Conservation (phyloP, 1,284 basidiomycete genomes). For the Omphalotus olearius region DNA sequence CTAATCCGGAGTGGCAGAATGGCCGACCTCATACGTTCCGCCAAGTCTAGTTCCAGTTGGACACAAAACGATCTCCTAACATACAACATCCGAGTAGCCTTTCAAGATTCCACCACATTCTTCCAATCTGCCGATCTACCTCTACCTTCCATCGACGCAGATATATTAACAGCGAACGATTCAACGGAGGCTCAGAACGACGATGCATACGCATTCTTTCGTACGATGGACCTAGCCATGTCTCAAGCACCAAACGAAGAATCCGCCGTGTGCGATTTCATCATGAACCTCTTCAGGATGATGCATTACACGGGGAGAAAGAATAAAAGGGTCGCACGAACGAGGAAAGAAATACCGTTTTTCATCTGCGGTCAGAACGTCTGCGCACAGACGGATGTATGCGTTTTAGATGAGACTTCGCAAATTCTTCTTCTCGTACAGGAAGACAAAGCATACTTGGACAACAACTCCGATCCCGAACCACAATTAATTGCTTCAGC, state of each 20-base stretch:
- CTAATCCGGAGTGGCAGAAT: no score
- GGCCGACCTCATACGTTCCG: no score
- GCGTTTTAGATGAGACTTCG: background rate
- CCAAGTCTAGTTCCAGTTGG: no score
- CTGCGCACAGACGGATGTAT: background rate
- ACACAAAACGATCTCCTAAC: no score
- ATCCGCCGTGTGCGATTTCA: background rate
- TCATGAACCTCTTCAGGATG: background rate
- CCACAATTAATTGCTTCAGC: conserved; percentile 27
- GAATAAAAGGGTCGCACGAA: background rate
- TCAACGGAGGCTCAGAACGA: background rate
- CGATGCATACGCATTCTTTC: background rate
- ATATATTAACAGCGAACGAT: background rate
- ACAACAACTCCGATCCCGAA: conserved; percentile 11
- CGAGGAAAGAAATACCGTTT: background rate
- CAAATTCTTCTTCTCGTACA: conserved; percentile 22
- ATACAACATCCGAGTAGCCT: no score
- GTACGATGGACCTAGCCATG: background rate
- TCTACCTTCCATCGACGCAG: background rate
- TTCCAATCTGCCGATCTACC: no score
- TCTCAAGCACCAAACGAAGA: background rate
- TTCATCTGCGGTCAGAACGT: background rate
- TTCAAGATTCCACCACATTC: no score
- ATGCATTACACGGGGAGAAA: background rate
- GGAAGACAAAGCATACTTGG: conserved; percentile 11